Percentiles rank a stretch among this genome's conserved stretches.
These are phyloP conservation scores for Dillenia turbinata DNA, from an alignment of 164 flowering plant genomes.

Conservation along the genomic window DNA sequence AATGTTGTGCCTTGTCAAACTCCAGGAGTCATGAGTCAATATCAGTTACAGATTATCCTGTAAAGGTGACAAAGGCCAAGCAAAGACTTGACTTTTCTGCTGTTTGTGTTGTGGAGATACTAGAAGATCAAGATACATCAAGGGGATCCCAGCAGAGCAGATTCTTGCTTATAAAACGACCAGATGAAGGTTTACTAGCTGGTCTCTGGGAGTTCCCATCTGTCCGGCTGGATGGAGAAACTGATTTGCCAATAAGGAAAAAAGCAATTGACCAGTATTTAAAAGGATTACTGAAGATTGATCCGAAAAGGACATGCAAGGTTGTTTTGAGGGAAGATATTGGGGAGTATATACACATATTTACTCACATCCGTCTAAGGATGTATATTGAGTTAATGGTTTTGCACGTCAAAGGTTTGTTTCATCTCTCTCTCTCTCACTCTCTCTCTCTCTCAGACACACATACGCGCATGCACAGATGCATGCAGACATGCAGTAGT, in stretches of 20 bases:
- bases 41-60: slow-evolving; percentile 75
- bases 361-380: slow-evolving; percentile 78
- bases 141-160: slow-evolving; percentile 21
- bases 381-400: slow-evolving; percentile 72
- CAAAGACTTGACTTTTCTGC: slow-evolving; percentile 74
- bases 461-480: too few relatives aligned
- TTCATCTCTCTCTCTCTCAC: slow-evolving; percentile 5
- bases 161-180: slow-evolving; percentile 76
- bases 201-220: slow-evolving; percentile 99
- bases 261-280: slow-evolving; percentile 50
- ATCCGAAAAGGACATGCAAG: slow-evolving; percentile 28
- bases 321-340: slow-evolving; percentile 60
- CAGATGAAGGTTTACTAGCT: slow-evolving; percentile 86
- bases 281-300: slow-evolving; percentile 50
- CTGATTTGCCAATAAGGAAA: slow-evolving; percentile 45
- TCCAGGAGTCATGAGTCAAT: slow-evolving; percentile 30
- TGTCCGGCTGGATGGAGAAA: slow-evolving; percentile 50
- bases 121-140: slow-evolving; percentile 17
- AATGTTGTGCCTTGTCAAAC: slow-evolving; percentile 56
- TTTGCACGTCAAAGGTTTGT: slow-evolving; percentile 52
- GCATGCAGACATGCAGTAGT: too few relatives aligned
- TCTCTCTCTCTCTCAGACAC: slow-evolving; percentile 5
- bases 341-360: slow-evolving; percentile 81
- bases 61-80: slow-evolving; percentile 60
- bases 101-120: slow-evolving; percentile 79